phyloP scores from a whole-genome alignment of 352 stramenopile genomes.

The Phytophthora constricta region DNA sequence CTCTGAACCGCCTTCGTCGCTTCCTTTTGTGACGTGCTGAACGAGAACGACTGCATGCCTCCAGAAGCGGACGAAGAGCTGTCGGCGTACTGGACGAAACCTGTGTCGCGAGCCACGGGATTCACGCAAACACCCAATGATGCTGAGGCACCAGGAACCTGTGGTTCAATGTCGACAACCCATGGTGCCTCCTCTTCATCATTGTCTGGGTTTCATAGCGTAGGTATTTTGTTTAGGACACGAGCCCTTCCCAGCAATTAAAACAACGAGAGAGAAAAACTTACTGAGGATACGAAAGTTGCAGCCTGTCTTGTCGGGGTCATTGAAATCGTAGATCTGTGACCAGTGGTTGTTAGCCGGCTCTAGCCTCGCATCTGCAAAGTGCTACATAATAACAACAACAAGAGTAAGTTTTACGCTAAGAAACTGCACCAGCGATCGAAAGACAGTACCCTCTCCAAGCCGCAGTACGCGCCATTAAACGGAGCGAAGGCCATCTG shows the following conservation, averaged over 20 bases:
- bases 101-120: constrained; percentile 61
- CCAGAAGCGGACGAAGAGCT: constrained; percentile 29
- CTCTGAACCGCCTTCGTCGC: constrained; percentile 31
- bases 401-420: neutral
- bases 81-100: constrained; percentile 62
- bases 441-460: constrained; percentile 69
- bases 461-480: constrained; percentile 82
- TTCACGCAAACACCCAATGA: constrained; percentile 63
- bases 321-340: constrained; percentile 93
- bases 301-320: constrained; percentile 76
- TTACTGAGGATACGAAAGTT: constrained; percentile 79
- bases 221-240: constrained; percentile 5
- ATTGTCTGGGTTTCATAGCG: constrained; percentile 32
- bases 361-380: constrained; percentile 72
- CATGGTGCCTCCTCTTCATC: constrained; percentile 53
- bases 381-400: constrained; percentile 49
- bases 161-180: constrained; percentile 55
- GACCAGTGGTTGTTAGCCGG: constrained; percentile 92
- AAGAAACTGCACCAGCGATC: no score
- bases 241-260: neutral
- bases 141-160: constrained; percentile 39
- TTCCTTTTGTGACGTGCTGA: constrained; percentile 66
- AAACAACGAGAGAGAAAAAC: constrained; percentile 9
- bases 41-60: constrained; percentile 71
- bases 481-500: constrained; percentile 91